Evolutionary conservation across 345 rosid species (phyloP).

Genomic region (Gossypium thurberi): DNA sequence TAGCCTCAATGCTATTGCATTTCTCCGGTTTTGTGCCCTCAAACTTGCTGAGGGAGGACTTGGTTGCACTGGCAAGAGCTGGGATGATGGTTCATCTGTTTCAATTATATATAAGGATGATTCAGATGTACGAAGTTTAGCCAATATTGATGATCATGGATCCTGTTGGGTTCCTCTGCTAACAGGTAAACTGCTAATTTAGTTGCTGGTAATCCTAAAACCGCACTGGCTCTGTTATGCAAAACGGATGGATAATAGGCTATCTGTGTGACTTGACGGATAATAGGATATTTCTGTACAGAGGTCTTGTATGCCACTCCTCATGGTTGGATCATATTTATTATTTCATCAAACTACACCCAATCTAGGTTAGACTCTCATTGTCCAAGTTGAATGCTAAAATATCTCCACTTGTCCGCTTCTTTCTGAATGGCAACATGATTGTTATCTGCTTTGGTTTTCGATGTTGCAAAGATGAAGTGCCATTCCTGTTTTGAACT

Average conservation of each 20-base stretch:
- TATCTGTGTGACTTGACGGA: neutral
- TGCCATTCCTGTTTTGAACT: constrained; percentile 2
- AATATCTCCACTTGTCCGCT: neutral
- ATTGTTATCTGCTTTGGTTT: neutral
- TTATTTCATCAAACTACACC: neutral
- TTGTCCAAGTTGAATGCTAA: neutral
- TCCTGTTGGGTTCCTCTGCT: constrained; percentile 94
- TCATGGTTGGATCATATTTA: neutral
- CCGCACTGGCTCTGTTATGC: neutral
- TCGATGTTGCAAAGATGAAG: neutral
- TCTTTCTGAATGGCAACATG: neutral
- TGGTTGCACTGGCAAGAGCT: constrained; percentile 51
- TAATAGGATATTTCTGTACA: too few species aligned
- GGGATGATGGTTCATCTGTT: constrained; percentile 30
- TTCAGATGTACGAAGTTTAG: constrained; percentile 28
- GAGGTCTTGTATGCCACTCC: neutral
- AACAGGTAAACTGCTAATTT: constrained; percentile 47
- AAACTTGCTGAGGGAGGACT: constrained; percentile 93
- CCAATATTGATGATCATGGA: constrained; percentile 65
- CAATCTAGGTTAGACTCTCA: neutral
- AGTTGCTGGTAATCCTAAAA: constrained; percentile 1
- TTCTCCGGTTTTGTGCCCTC: constrained; percentile 90
- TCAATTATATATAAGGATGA: constrained; percentile 28
- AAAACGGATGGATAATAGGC: neutral
- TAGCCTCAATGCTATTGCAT: constrained; percentile 92